Evolutionary conservation across 768 basidiomycete genomes (phyloP).

Genomic region (Termitomyces sp.): DNA sequence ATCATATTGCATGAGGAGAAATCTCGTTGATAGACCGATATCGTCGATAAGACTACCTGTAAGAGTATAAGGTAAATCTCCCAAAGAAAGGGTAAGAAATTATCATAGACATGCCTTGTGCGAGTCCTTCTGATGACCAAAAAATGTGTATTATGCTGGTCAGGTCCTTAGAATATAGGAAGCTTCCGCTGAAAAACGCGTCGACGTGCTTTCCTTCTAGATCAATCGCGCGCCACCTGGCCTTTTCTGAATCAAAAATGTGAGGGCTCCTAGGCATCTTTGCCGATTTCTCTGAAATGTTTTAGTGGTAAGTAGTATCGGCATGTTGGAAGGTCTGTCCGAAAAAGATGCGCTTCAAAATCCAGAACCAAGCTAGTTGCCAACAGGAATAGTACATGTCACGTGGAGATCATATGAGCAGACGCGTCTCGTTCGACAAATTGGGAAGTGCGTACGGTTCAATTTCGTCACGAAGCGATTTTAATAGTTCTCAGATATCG

Average conservation of each 20-base stretch:
- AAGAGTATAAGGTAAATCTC: conserved; percentile 13
- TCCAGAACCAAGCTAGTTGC: neutral
- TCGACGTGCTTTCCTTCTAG: conserved; percentile 42
- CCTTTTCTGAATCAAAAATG: conserved; percentile 52
- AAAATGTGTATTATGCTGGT: conserved; percentile 72
- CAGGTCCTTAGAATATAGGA: conserved; percentile 60
- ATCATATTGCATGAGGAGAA: conserved; percentile 72
- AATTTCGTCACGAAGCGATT: too few relatives aligned
- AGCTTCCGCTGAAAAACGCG: conserved; percentile 36
- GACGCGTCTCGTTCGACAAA: neutral
- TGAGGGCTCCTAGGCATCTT: conserved; percentile 46
- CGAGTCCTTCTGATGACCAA: conserved; percentile 63
- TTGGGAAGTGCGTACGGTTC: too few relatives aligned
- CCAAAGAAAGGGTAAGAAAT: neutral
- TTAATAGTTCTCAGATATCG: too few relatives aligned
- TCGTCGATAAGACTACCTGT: conserved; percentile 41
- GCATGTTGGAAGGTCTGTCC: conserved; percentile 16
- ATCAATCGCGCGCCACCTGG: conserved; percentile 51
- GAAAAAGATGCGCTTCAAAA: neutral
- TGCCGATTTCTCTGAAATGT: conserved; percentile 19
- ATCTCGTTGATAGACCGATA: conserved; percentile 84
- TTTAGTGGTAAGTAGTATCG: conserved; percentile 20
- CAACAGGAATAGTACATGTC: neutral
- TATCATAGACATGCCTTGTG: conserved; percentile 67
- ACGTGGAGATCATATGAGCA: neutral